These are phyloP conservation scores for Cocos nucifera DNA, from an alignment of 176 grass and related monocot species.

Conservation along the genomic window DNA sequence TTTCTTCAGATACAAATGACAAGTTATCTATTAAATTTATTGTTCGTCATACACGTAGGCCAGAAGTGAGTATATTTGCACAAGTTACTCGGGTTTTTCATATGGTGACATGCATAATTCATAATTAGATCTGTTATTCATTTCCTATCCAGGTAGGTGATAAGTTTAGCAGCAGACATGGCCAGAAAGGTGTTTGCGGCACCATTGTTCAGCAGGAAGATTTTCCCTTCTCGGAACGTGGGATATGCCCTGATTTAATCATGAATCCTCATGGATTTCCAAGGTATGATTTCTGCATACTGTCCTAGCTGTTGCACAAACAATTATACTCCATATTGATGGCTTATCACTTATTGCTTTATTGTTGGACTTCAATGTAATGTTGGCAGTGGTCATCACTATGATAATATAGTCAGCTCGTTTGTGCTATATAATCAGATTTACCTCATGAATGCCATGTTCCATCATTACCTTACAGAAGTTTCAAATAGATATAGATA, in stretches of 20 bases:
- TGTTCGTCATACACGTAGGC: slow-evolving; percentile 75
- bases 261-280: slow-evolving; percentile 99
- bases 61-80: slow-evolving; percentile 47
- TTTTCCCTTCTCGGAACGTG: slow-evolving; percentile 85
- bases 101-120: too few relatives aligned
- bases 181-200: slow-evolving; percentile 97
- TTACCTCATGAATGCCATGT: too few relatives aligned
- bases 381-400: too few relatives aligned
- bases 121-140: slow-evolving; percentile 7
- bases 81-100: not conserved
- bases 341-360: too few relatives aligned
- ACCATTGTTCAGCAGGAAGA: slow-evolving; percentile 97
- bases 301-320: too few relatives aligned
- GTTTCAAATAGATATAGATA: not conserved
- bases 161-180: slow-evolving; percentile 98
- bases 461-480: too few relatives aligned
- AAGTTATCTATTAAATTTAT: slow-evolving; percentile 91
- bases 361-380: too few relatives aligned
- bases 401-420: too few relatives aligned
- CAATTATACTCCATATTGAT: too few relatives aligned
- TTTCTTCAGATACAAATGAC: slow-evolving; percentile 77
- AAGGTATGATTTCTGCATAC: slow-evolving; percentile 38
- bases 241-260: slow-evolving; percentile 97
- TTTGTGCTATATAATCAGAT: too few relatives aligned
- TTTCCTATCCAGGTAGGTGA: slow-evolving; percentile 66